A percentile compares a stretch with the other conserved stretches of the same genome.
Conservation (phyloP, 2,329 filamentous ascomycete genomes). For the Plenodomus lindquistii region DNA sequence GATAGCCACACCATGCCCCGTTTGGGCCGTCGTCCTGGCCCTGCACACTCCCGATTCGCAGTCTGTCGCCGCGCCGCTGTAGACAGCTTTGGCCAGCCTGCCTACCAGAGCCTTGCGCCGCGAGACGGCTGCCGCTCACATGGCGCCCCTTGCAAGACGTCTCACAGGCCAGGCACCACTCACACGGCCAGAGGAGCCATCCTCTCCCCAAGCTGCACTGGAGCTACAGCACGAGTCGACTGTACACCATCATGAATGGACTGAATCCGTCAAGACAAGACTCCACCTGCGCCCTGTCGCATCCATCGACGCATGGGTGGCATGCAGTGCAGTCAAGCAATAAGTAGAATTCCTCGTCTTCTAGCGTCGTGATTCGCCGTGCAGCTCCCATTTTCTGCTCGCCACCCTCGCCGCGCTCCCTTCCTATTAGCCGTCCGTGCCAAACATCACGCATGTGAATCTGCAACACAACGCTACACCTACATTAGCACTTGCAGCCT, state of each 20-base stretch:
- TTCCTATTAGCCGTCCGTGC: slow-evolving; percentile 18
- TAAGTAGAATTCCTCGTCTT: slow-evolving; percentile 4
- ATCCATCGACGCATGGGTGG: slow-evolving; percentile 1
- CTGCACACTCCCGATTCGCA: slow-evolving; percentile 10
- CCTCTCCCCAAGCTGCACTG: too few relatives aligned
- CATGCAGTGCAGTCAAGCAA: not conserved
- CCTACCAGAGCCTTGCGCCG: slow-evolving; percentile 8
- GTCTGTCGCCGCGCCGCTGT: slow-evolving; percentile 3
- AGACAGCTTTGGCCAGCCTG: slow-evolving; percentile 6
- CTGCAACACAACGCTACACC: not conserved
- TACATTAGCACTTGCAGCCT: slow-evolving; percentile 5
- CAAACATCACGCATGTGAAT: slow-evolving; percentile 5
- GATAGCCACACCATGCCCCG: slow-evolving; percentile 24
- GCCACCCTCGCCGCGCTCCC: slow-evolving; percentile 15
- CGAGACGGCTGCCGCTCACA: slow-evolving; percentile 6
- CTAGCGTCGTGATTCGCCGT: slow-evolving; percentile 21
- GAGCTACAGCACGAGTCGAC: not conserved
- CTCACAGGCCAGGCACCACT: not conserved
- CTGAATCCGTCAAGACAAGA: too few relatives aligned
- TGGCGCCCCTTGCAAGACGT: not conserved
- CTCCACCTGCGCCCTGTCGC: not conserved
- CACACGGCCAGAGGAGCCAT: not conserved
- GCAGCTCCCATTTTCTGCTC: slow-evolving; percentile 16
- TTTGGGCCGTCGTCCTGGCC: slow-evolving; percentile 9
- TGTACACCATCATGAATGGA: too few relatives aligned